Percentiles rank a stretch among this genome's conserved stretches.
These are phyloP conservation scores for Raffaelea ambrosiae DNA, from an alignment of 2,329 filamentous ascomycete species.

Conservation along the genomic window DNA sequence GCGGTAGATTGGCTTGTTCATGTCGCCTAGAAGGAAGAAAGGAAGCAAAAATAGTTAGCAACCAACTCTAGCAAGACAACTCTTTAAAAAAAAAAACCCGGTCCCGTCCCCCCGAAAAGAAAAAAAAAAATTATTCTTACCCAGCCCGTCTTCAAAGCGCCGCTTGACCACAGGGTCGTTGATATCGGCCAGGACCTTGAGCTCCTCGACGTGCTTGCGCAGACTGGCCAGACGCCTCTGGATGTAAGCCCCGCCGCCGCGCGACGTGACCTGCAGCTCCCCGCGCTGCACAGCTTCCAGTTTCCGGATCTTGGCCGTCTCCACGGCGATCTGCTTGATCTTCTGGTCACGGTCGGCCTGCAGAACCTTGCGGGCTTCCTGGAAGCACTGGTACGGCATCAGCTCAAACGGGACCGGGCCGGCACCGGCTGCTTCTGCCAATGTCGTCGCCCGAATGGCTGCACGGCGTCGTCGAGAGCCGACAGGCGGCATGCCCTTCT, in stretches of 20 bases:
- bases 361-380: conserved; percentile 83
- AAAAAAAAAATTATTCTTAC: conserved; percentile 38
- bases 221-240: conserved; percentile 61
- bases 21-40: conserved; percentile 59
- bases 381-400: conserved; percentile 94
- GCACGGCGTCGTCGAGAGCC: conserved; percentile 79
- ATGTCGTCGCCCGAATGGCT: conserved; percentile 41
- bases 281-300: conserved; percentile 42
- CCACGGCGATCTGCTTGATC: conserved; percentile 59
- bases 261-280: conserved; percentile 42
- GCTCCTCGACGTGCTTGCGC: conserved; percentile 60
- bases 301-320: conserved; percentile 59
- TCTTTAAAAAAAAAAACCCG: no score
- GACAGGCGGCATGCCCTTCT: conserved; percentile 60
- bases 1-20: conserved; percentile 94
- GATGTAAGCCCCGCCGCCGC: conserved; percentile 57
- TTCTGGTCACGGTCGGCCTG: conserved; percentile 75
- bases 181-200: conserved; percentile 88
- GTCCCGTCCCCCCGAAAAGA: no score
- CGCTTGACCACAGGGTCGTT: conserved; percentile 93
- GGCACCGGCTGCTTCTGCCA: conserved; percentile 26
- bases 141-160: conserved; percentile 82
- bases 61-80: no score
- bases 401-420: conserved; percentile 79
- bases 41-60: no score